Base-by-base conservation (phyloP, 306 rosid species). In the Quercus cerris region DNA sequence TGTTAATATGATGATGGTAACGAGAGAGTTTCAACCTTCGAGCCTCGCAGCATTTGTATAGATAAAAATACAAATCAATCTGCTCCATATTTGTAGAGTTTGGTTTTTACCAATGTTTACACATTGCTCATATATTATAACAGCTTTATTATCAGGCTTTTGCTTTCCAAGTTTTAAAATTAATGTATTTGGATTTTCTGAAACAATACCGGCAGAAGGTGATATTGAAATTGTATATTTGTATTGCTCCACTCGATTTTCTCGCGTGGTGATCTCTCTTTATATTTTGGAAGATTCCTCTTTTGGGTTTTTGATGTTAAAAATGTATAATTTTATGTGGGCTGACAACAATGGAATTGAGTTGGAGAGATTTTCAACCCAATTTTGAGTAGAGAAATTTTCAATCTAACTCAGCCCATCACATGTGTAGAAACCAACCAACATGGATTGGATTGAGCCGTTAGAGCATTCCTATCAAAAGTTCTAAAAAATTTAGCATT, bases 161-260 rank as follows among this genome's bases (percentile, higher is more conserved):
- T 71, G 56, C 59, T 66, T 82, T 79, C 20, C 70, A 22, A 44
- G 77, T 54, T 57, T 67, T 56, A 77, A 62, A 84, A 77, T 78
- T 82, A 76, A 33, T 79, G 56, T 62, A 73, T 80, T 2, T 54
- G 62, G 63, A 30, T 58, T 68, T 81, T 66, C 56, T 75, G 73
- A 68, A 74, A 78, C 73, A 56, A 78, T 83, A 74, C 57, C 83
- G 18, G 80, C 81, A 20, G 80, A 82, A 54, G 83, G 78, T 63
- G 75, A 22, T 73, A 56, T 71, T 80, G 81, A 83, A 83, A 83
- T 58, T 85, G 87, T 76, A 78, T 19, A 79, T 82, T 74, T 44
- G 58, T 58, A 71, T 56, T 76, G 56, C 46, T 68, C 54, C 62
- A 49, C 27, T 81, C 25, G 15, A 54, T 20, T 70, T 80, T 63